Conservation (phyloP, 2,329 filamentous ascomycete genomes). For the Sclerotinia borealis region DNA sequence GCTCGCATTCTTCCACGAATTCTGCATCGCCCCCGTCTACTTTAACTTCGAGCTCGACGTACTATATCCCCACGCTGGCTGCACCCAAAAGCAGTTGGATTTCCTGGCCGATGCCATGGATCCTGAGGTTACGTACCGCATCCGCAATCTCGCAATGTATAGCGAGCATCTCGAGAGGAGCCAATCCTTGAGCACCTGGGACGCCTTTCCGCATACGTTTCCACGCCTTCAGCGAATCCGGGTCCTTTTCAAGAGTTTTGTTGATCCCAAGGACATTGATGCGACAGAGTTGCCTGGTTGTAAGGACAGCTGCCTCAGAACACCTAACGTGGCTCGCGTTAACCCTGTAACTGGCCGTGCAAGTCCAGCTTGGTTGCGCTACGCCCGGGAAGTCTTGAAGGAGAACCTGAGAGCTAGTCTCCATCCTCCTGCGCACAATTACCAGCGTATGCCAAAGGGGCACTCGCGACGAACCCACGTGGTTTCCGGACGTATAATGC, state of each 20-base stretch:
- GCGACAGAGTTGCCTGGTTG: background rate
- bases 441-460: background rate
- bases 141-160: background rate
- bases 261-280: background rate
- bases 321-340: background rate
- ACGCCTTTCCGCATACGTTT: background rate
- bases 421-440: background rate
- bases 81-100: background rate
- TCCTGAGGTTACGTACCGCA: too few species aligned
- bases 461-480: background rate
- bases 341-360: background rate
- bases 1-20: background rate
- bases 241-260: background rate
- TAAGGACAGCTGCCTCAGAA: too few species aligned
- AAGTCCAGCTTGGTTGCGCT: too few species aligned
- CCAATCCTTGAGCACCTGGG: background rate
- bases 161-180: background rate
- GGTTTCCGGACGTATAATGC: background rate
- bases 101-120: background rate
- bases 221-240: background rate
- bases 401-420: background rate
- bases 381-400: background rate
- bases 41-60: background rate
- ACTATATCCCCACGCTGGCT: background rate
- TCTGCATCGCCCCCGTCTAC: background rate